Evolutionary conservation across 2,329 filamentous ascomycete genomes (phyloP), one percentile per base, ranked within the genome.

Genomic region (Sodiomyces alkalinus): DNA sequence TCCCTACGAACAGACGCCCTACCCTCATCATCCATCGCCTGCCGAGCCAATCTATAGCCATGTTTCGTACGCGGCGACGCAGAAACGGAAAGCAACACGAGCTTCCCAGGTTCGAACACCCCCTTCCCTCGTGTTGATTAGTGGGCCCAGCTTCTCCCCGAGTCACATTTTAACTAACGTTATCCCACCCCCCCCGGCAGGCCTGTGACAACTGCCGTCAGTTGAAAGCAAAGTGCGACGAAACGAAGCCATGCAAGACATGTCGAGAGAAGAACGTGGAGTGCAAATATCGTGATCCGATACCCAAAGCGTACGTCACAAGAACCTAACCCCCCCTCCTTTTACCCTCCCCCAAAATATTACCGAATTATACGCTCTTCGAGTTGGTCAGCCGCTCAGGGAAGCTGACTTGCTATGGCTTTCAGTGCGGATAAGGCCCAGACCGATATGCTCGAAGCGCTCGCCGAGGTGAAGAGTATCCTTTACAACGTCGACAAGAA

Each of bases 151-250:
- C 30, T 37, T 29, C 33, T 25, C 28, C 21, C 37, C 31, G 27
- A 33, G n/a, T n/a, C 33, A 10, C 15, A 16, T 17, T 17, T 14
- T 19, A 15, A 19, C 20, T n/a, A n/a, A n/a, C n/a, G n/a, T n/a
- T n/a, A n/a, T n/a, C n/a, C n/a, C n/a, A n/a, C n/a, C n/a, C n/a
- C n/a, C n/a, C n/a, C n/a, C 9, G n/a, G 23, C 42, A 92, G 76
- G 90, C 90, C 20, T 98, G 90, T 52, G 85, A 92, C 45, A 81
- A 78, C 50, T 93, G 85, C 53, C 74, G 85, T 33, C 69, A 80
- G 35, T 67, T 87, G 21, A 93, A 92, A 52, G 83, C 83, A 10
- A 92, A 92, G 53, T 93, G 85, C 48, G 83, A 92, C 43, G 85
- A 93, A 58, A 74, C 75, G 8, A 74, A 79, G 39, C 85, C 80